Conservation (phyloP, 352 stramenopile genomes). For the Plasmopara halstedii region DNA sequence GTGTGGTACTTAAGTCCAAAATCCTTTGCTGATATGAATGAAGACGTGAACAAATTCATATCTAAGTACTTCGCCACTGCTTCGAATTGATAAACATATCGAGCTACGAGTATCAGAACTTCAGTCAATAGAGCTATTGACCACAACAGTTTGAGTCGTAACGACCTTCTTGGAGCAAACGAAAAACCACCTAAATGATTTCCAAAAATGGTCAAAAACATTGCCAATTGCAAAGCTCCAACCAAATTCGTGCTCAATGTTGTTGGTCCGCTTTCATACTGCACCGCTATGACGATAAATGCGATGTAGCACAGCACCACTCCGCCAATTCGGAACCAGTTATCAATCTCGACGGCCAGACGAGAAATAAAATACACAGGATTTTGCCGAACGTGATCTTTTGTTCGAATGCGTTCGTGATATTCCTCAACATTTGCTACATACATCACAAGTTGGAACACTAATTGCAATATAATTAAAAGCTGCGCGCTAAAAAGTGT, state of each 20-base stretch:
- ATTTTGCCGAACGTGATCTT: slow-evolving; percentile 58
- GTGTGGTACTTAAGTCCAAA: slow-evolving; percentile 67
- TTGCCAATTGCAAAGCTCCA: slow-evolving; percentile 44
- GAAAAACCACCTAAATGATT: slow-evolving; percentile 68
- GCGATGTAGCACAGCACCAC: slow-evolving; percentile 62
- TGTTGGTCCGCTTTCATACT: slow-evolving; percentile 47
- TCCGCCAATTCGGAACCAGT: slow-evolving; percentile 59
- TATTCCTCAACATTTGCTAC: slow-evolving; percentile 62
- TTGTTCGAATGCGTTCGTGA: slow-evolving; percentile 50
- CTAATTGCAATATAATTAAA: slow-evolving; percentile 75
- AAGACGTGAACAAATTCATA: slow-evolving; percentile 50
- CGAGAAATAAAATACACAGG: slow-evolving; percentile 70
- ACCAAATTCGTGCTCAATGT: slow-evolving; percentile 59
- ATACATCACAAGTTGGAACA: slow-evolving; percentile 84
- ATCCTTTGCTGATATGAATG: slow-evolving; percentile 67
- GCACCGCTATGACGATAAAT: slow-evolving; percentile 59
- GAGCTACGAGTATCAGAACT: slow-evolving; percentile 51
- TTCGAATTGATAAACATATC: slow-evolving; percentile 81
- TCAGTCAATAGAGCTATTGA: slow-evolving; percentile 66
- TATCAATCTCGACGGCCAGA: slow-evolving; percentile 66
- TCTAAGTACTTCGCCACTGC: slow-evolving; percentile 58
- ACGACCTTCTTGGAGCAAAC: slow-evolving; percentile 50
- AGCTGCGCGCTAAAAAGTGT: slow-evolving; percentile 79
- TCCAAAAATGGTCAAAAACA: slow-evolving; percentile 60
- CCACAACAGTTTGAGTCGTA: slow-evolving; percentile 69